Conservation (phyloP, 176 grass and related monocot genomes). For the Carex cristatella region DNA sequence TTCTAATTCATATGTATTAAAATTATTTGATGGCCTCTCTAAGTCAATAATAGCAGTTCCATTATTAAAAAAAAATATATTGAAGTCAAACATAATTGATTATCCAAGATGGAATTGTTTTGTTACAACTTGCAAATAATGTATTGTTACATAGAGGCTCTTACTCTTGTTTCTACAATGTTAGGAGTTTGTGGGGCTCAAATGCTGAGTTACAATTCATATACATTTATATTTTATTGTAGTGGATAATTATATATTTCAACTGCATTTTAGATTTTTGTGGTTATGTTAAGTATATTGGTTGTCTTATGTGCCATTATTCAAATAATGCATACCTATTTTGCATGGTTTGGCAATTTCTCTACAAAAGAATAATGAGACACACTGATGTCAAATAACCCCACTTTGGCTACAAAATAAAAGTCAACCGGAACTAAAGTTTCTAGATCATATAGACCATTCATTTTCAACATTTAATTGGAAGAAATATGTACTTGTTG, state of each 20-base stretch:
- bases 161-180: background rate
- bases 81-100: slow-evolving; percentile 25
- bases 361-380: background rate
- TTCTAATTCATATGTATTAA: background rate
- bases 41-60: slow-evolving; percentile 25
- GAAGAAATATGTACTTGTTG: slow-evolving; percentile 13
- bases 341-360: background rate
- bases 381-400: background rate
- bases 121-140: slow-evolving; percentile 17
- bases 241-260: background rate
- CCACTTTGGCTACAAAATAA: slow-evolving; percentile 19
- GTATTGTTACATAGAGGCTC: background rate
- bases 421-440: background rate
- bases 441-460: slow-evolving; percentile 17
- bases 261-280: slow-evolving; percentile 1
- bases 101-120: background rate
- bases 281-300: background rate
- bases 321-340: background rate
- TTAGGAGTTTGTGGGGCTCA: slow-evolving; percentile 7
- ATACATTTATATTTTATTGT: background rate
- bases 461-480: slow-evolving; percentile 15
- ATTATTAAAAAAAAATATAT: background rate
- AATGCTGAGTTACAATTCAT: background rate
- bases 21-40: background rate
- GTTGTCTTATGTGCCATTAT: background rate